Conservation (phyloP, 768 basidiomycete species). For the Leucogyrophana mollusca region DNA sequence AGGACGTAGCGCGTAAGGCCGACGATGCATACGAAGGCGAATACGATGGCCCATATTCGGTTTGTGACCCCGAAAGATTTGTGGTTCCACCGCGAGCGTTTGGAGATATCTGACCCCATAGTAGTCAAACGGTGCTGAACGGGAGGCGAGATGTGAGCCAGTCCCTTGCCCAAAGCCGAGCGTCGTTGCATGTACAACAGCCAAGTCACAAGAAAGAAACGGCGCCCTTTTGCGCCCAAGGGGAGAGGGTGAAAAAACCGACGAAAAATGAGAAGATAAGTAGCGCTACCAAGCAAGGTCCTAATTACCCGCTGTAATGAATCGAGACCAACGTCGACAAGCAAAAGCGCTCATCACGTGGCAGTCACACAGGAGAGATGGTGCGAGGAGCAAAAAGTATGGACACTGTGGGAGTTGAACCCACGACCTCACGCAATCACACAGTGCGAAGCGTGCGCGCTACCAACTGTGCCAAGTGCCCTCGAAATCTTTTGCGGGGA, state of each 20-base stretch:
- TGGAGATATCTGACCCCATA: constrained; percentile 48
- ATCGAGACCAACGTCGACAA: no score
- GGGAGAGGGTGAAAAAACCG: constrained; percentile 2
- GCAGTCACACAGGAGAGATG: neutral
- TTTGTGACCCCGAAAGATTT: constrained; percentile 63
- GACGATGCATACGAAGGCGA: constrained; percentile 54
- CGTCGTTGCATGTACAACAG: constrained; percentile 57
- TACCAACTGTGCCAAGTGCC: constrained; percentile 62
- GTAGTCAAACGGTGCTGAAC: constrained; percentile 36
- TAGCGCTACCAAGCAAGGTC: neutral
- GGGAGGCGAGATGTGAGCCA: constrained; percentile 56
- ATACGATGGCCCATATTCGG: constrained; percentile 66
- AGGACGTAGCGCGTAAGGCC: constrained; percentile 56
- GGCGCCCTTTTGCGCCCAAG: constrained; percentile 3
- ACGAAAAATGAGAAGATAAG: neutral
- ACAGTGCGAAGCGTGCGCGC: constrained; percentile 56
- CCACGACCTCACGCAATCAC: constrained; percentile 53
- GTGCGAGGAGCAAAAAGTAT: constrained; percentile 17
- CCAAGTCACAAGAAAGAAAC: neutral
- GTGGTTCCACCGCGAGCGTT: constrained; percentile 51
- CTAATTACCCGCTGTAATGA: no score
- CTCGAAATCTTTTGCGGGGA: no score
- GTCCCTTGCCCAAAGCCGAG: constrained; percentile 40
- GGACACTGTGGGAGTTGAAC: constrained; percentile 57
- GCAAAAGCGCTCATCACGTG: no score